Evolutionary conservation across 2,329 filamentous ascomycete species (phyloP).

Genomic region (Rhinocladiella mackenziei): DNA sequence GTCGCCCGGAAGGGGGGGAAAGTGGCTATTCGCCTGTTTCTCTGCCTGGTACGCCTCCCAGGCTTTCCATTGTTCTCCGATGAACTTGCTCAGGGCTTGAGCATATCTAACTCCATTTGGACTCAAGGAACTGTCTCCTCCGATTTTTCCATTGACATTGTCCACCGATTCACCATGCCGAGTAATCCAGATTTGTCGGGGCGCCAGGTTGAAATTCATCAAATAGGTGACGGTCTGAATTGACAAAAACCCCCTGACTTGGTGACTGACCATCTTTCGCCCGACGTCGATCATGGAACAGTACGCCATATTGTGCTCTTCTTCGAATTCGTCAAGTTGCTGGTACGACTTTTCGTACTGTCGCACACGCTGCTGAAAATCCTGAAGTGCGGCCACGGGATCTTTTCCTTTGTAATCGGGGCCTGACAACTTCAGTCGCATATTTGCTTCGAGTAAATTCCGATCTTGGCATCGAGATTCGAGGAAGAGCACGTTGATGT

Average conservation of each 20-base stretch:
- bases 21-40: constrained; percentile 70
- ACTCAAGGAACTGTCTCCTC: constrained; percentile 82
- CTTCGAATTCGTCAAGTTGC: constrained; percentile 84
- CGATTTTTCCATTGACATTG: constrained; percentile 82
- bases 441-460: constrained; percentile 84
- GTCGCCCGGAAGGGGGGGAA: constrained; percentile 87
- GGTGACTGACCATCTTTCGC: constrained; percentile 85
- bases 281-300: constrained; percentile 98
- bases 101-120: constrained; percentile 76
- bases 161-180: constrained; percentile 88
- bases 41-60: constrained; percentile 81
- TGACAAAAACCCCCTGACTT: constrained; percentile 85
- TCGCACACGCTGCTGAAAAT: constrained; percentile 88
- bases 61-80: constrained; percentile 70
- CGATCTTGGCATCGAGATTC: constrained; percentile 90
- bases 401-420: constrained; percentile 96
- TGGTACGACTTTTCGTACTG: constrained; percentile 95
- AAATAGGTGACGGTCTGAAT: constrained; percentile 91
- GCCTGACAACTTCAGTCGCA: constrained; percentile 92
- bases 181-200: constrained; percentile 97
- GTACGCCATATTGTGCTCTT: constrained; percentile 85
- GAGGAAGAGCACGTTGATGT: constrained; percentile 86
- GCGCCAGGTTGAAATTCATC: constrained; percentile 92
- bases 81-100: constrained; percentile 73
- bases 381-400: constrained; percentile 73